phyloP scores from a whole-genome alignment of 2,329 filamentous ascomycete species.

The Diaporthe caulivora region DNA sequence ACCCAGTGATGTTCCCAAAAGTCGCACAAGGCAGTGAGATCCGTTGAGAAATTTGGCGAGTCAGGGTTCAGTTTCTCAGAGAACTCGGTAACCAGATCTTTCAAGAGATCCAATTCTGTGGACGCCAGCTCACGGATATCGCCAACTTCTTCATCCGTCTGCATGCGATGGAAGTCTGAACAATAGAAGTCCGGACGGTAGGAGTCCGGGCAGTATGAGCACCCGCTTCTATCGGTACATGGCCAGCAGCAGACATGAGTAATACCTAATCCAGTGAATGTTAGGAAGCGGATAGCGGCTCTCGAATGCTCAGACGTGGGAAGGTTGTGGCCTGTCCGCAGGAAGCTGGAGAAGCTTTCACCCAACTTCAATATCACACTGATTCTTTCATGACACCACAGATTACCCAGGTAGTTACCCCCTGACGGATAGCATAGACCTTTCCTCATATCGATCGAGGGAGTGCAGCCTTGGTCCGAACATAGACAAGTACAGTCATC shows the following conservation, averaged over 20 bases:
- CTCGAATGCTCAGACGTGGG: not conserved
- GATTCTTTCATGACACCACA: no score
- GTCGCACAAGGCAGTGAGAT: not conserved
- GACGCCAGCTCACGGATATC: not conserved
- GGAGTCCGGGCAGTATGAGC: not conserved
- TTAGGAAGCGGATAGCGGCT: not conserved
- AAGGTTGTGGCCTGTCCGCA: not conserved
- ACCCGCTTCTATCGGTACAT: not conserved
- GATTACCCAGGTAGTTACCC: no score
- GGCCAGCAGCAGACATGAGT: not conserved
- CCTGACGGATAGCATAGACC: not conserved
- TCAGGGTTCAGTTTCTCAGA: not conserved
- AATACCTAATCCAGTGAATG: not conserved
- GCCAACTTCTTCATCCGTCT: not conserved
- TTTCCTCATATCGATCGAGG: not conserved
- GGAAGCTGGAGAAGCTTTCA: not conserved
- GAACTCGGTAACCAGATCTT: not conserved
- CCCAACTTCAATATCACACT: not conserved
- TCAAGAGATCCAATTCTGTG: not conserved
- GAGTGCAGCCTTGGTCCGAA: not conserved
- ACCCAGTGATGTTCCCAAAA: not conserved
- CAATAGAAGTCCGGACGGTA: not conserved
- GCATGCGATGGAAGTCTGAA: no score
- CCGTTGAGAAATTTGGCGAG: not conserved
- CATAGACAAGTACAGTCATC: not conserved